These are phyloP conservation scores for Botrytis pseudocinerea DNA, from an alignment of 2,329 filamentous ascomycete genomes.

Conservation along the genomic window DNA sequence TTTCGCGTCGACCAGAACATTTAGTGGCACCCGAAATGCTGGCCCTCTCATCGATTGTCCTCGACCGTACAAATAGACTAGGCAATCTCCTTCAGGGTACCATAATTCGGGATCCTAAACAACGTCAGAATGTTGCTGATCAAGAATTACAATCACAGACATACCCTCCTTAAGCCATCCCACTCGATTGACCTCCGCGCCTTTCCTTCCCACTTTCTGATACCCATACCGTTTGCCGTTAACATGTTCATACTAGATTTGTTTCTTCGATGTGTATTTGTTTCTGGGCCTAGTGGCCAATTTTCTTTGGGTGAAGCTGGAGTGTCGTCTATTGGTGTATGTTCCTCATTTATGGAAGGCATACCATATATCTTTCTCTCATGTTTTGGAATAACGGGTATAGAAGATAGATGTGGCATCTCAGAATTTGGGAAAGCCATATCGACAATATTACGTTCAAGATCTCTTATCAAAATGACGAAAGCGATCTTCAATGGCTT, in stretches of 20 bases:
- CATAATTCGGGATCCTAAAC: conserved; percentile 71
- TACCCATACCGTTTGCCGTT: conserved; percentile 30
- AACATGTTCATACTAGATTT: conserved; percentile 19
- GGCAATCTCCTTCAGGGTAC: conserved; percentile 66
- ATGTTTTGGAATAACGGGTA: not conserved
- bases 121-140: conserved; percentile 19
- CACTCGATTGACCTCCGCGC: conserved; percentile 42
- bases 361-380: conserved; percentile 6
- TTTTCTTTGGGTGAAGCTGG: conserved; percentile 13
- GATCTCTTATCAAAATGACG: not conserved
- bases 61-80: conserved; percentile 66
- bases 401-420: not conserved
- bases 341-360: conserved; percentile 11
- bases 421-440: not conserved
- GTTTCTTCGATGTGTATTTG: conserved; percentile 1
- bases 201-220: conserved; percentile 44
- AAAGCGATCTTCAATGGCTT: conserved; percentile 13
- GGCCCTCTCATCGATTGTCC: conserved; percentile 66
- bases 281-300: conserved; percentile 18
- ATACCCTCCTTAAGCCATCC: conserved; percentile 49
- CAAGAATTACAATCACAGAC: conserved; percentile 26
- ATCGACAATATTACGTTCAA: not conserved
- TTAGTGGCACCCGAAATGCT: conserved; percentile 65
- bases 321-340: not conserved
- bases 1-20: conserved; percentile 55